These are phyloP conservation scores for Podila minutissima DNA, from an alignment of 192 early-diverging fungal genomes.

Conservation along the genomic window DNA sequence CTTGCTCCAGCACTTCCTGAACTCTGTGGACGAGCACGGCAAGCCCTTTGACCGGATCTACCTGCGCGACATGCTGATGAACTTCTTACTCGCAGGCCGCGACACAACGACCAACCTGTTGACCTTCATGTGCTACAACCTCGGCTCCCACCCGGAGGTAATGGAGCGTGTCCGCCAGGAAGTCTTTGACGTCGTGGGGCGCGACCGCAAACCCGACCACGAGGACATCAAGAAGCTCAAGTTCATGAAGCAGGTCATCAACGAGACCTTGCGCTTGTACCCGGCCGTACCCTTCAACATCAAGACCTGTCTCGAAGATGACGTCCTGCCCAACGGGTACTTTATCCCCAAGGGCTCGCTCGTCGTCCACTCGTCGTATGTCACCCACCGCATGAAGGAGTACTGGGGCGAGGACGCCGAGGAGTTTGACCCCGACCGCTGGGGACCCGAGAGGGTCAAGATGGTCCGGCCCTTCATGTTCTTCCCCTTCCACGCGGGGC, in stretches of 20 bases:
- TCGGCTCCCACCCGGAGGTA: conserved; percentile 51
- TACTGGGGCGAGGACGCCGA: conserved; percentile 60
- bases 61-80: conserved; percentile 51
- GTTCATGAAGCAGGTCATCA: conserved; percentile 64
- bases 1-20: conserved; percentile 41
- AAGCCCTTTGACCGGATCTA: conserved; percentile 50
- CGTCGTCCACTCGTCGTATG: conserved; percentile 48
- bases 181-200: conserved; percentile 49
- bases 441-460: conserved; percentile 54
- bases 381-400: conserved; percentile 52
- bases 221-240: conserved; percentile 62
- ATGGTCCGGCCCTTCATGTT: conserved; percentile 52
- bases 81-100: conserved; percentile 50
- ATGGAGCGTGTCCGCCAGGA: conserved; percentile 51
- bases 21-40: conserved; percentile 46
- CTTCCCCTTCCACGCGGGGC: conserved; percentile 60
- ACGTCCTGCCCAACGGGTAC: conserved; percentile 50
- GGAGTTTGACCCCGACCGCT: conserved; percentile 62
- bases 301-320: conserved; percentile 47
- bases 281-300: conserved; percentile 57
- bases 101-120: conserved; percentile 59
- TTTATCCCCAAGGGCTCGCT: conserved; percentile 56
- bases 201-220: conserved; percentile 54
- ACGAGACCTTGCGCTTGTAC: conserved; percentile 65
- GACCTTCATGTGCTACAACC: conserved; percentile 54